Conservation (phyloP, 2,329 filamentous ascomycete species). For the Nigrospora sphaerica region DNA sequence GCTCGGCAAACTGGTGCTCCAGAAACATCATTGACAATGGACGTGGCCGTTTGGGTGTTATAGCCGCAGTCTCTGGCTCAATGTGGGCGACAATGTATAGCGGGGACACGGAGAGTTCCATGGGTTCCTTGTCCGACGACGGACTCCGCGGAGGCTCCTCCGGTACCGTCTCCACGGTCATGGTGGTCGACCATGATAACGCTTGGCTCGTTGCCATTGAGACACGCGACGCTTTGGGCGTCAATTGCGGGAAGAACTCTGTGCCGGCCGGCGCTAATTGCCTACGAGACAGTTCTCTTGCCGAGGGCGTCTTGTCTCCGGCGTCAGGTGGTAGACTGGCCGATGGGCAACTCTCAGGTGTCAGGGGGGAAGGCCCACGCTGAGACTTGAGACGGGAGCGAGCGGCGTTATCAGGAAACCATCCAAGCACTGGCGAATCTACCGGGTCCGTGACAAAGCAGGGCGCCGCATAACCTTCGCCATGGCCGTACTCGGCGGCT, state of each 20-base stretch:
- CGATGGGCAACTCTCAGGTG: not conserved
- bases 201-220: too few species aligned
- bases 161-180: slow-evolving; percentile 11
- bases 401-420: slow-evolving; percentile 8
- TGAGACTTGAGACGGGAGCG: slow-evolving; percentile 1
- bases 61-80: not conserved
- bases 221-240: too few species aligned
- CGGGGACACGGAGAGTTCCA: not conserved
- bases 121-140: not conserved
- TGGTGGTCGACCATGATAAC: slow-evolving; percentile 14
- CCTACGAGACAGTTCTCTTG: too few species aligned
- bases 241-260: too few species aligned
- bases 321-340: too few species aligned
- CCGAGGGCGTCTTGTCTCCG: too few species aligned
- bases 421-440: slow-evolving; percentile 17
- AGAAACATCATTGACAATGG: not conserved
- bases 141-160: not conserved
- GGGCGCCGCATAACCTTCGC: not conserved
- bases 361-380: slow-evolving; percentile 3
- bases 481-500: slow-evolving; percentile 11
- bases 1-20: not conserved
- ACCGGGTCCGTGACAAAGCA: slow-evolving; percentile 1
- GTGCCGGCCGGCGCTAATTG: too few species aligned
- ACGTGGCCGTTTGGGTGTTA: not conserved
- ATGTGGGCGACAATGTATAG: slow-evolving; percentile 3